phyloP scores from a whole-genome alignment of 1,139 yeast genomes.

The Pichia norvegensis region DNA sequence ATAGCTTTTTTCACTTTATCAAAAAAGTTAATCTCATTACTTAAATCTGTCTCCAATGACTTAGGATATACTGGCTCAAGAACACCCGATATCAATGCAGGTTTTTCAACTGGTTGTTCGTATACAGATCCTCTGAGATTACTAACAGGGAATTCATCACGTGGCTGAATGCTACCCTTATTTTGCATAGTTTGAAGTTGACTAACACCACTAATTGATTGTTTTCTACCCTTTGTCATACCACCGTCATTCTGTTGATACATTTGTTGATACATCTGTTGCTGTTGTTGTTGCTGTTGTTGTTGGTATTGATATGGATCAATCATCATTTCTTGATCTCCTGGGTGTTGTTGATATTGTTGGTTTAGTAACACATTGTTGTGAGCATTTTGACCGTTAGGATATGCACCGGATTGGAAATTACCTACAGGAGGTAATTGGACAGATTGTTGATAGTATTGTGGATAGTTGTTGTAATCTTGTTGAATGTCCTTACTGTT shows the following conservation, averaged over 20 bases:
- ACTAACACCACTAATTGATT: slow-evolving; percentile 10
- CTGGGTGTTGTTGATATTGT: slow-evolving; percentile 7
- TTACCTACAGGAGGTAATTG: slow-evolving; percentile 95
- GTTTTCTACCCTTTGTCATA: slow-evolving; percentile 9
- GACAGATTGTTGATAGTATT: slow-evolving; percentile 21
- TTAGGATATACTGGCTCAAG: slow-evolving; percentile 81
- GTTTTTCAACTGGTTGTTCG: slow-evolving; percentile 34
- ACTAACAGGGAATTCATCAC: slow-evolving; percentile 44
- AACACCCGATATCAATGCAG: slow-evolving; percentile 74
- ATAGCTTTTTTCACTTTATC: slow-evolving; percentile 87
- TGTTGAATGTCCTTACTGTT: slow-evolving; percentile 28
- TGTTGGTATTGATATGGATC: slow-evolving; percentile 23
- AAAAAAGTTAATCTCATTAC: slow-evolving; percentile 83
- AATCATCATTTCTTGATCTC: slow-evolving; percentile 7
- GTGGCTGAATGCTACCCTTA: slow-evolving; percentile 27
- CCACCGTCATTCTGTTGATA: slow-evolving; percentile 6
- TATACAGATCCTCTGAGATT: slow-evolving; percentile 36
- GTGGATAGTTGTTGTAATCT: slow-evolving; percentile 18
- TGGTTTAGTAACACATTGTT: slow-evolving; percentile 1
- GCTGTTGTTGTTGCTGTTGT: slow-evolving; percentile 17
- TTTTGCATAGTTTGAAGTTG: slow-evolving; percentile 10
- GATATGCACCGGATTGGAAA: slow-evolving; percentile 70
- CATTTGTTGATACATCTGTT: slow-evolving; percentile 12
- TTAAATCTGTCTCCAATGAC: slow-evolving; percentile 51
- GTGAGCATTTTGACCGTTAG: slow-evolving; percentile 26